phyloP scores from a whole-genome alignment of 495 filamentous ascomycete genomes.

The Penicillium cosmopolitanum region DNA sequence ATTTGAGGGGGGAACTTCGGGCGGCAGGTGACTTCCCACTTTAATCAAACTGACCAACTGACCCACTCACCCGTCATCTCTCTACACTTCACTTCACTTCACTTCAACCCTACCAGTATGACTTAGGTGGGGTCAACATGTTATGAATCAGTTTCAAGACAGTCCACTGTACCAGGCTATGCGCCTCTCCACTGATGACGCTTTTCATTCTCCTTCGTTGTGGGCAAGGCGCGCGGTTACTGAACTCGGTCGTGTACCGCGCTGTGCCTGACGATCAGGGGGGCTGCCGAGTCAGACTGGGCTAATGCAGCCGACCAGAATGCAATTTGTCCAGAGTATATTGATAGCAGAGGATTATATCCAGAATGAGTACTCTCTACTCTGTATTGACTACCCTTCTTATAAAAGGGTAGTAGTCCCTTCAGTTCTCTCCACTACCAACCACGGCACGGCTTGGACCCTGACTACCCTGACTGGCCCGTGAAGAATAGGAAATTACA shows the following conservation, averaged over 20 bases:
- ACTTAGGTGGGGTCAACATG: too few relatives aligned
- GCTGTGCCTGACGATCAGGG: conserved; percentile 30
- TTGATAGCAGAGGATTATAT: background rate
- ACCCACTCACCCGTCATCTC: background rate
- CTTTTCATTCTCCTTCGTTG: background rate
- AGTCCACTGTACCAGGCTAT: background rate
- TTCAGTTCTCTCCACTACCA: too few relatives aligned
- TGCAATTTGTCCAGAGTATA: background rate
- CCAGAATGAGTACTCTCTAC: too few relatives aligned
- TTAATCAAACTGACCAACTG: conserved; percentile 26
- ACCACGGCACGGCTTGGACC: too few relatives aligned
- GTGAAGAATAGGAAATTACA: conserved; percentile 1
- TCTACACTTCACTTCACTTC: background rate
- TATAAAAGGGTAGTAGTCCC: too few relatives aligned
- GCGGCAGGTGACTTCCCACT: conserved; percentile 17
- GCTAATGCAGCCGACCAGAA: background rate
- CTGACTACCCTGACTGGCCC: too few relatives aligned
- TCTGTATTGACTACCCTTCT: too few relatives aligned
- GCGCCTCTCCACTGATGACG: background rate
- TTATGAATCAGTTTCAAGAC: background rate
- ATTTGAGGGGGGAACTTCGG: conserved; percentile 5
- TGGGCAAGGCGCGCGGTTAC: conserved; percentile 17
- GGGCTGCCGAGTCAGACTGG: background rate
- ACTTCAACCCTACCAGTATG: too few relatives aligned
- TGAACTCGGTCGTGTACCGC: background rate